Evolutionary conservation across 225 moss, liverwort and hornwort genomes (phyloP).

Genomic region (Pseudoscleropodium purum): DNA sequence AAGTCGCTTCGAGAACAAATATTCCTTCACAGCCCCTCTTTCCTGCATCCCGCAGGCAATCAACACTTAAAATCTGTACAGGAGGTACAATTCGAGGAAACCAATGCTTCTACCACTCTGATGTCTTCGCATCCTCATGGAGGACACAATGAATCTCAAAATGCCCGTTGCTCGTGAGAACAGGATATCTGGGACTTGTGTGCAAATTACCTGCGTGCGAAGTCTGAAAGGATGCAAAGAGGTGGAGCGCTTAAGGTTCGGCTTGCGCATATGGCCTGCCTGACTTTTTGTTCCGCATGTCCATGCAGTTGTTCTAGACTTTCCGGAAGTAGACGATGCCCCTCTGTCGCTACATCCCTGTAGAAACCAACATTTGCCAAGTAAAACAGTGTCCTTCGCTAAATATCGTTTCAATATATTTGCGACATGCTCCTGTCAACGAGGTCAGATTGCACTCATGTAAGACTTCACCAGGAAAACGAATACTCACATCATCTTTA

Average conservation of each 20-base stretch:
- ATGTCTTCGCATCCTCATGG: neutral
- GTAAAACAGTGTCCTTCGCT: neutral
- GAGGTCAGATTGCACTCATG: neutral
- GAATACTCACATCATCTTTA: constrained; percentile 20
- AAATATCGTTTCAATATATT: no score
- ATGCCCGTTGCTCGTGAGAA: neutral
- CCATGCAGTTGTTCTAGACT: constrained; percentile 15
- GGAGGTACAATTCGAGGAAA: neutral
- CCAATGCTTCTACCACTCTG: neutral
- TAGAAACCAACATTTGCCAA: neutral
- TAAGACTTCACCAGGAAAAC: neutral
- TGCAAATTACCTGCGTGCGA: constrained; percentile 61
- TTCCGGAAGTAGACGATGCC: constrained; percentile 23
- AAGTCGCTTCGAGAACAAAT: constrained; percentile 52
- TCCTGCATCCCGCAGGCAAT: constrained; percentile 25
- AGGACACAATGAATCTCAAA: neutral
- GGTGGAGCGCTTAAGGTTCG: constrained; percentile 38
- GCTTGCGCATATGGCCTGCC: constrained; percentile 12
- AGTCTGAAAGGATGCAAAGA: constrained; percentile 70
- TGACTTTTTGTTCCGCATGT: constrained; percentile 17
- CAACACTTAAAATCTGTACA: neutral
- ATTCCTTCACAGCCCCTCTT: constrained; percentile 80
- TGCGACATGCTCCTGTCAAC: neutral
- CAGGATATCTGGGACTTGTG: neutral
- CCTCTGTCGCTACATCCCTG: constrained; percentile 30